Percentiles rank a stretch among this genome's conserved stretches.
These are phyloP conservation scores for Lactifluus piperatus DNA, from an alignment of 768 basidiomycete species.

Conservation along the genomic window DNA sequence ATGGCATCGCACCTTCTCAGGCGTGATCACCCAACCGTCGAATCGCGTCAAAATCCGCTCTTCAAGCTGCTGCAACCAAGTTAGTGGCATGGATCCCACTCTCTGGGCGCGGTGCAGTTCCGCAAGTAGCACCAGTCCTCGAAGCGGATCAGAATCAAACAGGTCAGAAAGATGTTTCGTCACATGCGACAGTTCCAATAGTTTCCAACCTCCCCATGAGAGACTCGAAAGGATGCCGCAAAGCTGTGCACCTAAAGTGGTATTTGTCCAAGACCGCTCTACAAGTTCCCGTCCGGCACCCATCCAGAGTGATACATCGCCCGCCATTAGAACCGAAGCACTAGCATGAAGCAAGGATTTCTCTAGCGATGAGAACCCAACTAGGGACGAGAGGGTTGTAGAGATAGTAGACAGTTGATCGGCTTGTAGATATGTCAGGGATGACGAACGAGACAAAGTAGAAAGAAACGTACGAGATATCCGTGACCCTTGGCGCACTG, in stretches of 20 bases:
- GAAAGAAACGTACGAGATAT: slow-evolving; percentile 41
- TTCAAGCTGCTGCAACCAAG: slow-evolving; percentile 50
- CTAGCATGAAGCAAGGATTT: slow-evolving; percentile 29
- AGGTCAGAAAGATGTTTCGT: slow-evolving; percentile 41
- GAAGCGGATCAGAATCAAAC: slow-evolving; percentile 35
- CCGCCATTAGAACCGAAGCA: slow-evolving; percentile 32
- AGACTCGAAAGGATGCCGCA: slow-evolving; percentile 54
- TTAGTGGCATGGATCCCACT: slow-evolving; percentile 47
- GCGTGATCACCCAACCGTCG: slow-evolving; percentile 31
- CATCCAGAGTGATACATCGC: slow-evolving; percentile 35
- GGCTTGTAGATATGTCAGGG: slow-evolving; percentile 23
- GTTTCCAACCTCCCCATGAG: slow-evolving; percentile 72
- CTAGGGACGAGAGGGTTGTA: slow-evolving; percentile 25
- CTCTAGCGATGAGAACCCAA: slow-evolving; percentile 25
- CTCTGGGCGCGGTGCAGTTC: slow-evolving; percentile 39
- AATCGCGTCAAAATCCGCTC: slow-evolving; percentile 39
- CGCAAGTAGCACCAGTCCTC: slow-evolving; percentile 42
- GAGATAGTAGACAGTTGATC: slow-evolving; percentile 32
- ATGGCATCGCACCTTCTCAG: slow-evolving; percentile 32
- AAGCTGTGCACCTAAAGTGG: slow-evolving; percentile 43
- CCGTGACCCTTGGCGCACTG: slow-evolving; percentile 66
- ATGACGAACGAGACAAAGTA: neutral
- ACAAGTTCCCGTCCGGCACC: slow-evolving; percentile 46
- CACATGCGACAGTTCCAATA: slow-evolving; percentile 53
- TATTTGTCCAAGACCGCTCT: slow-evolving; percentile 36